Percentiles rank a stretch among this genome's conserved stretches.
phyloP scores from a whole-genome alignment of 129 eudicot genomes.

The Lactuca saligna region DNA sequence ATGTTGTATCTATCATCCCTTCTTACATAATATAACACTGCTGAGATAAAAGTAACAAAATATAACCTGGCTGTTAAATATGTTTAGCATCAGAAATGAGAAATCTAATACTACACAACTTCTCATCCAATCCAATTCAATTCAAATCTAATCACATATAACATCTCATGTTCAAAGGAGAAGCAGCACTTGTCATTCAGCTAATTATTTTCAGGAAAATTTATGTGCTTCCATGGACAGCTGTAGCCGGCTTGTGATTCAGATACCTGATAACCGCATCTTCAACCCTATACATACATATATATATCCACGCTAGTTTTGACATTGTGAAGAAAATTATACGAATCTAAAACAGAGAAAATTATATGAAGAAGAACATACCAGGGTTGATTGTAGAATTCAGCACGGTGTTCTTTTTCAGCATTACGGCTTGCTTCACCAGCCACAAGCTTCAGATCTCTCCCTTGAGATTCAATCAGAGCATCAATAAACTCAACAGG shows the following conservation, averaged over 20 bases:
- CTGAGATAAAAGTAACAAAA: conserved; percentile 21
- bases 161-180: not conserved
- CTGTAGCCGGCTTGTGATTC: conserved; percentile 69
- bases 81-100: conserved; percentile 5
- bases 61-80: conserved; percentile 17
- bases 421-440: conserved; percentile 76
- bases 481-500: conserved; percentile 89
- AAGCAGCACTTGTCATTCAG: conserved; percentile 4
- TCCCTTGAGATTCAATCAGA: conserved; percentile 78
- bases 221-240: conserved; percentile 59
- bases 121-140: not conserved
- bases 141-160: conserved; percentile 11
- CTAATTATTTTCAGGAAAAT: conserved; percentile 1
- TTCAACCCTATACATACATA: conserved; percentile 71
- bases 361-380: conserved; percentile 22
- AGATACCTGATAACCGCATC: conserved; percentile 97
- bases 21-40: conserved; percentile 3
- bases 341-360: no score
- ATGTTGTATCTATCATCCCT: conserved; percentile 5
- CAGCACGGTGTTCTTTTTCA: conserved; percentile 80
- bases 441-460: conserved; percentile 66
- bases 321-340: not conserved
- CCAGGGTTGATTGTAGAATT: conserved; percentile 89
- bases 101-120: not conserved
- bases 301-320: not conserved